Base-by-base conservation (phyloP, 345 rosid species). In the Tarenaya hassleriana region DNA sequence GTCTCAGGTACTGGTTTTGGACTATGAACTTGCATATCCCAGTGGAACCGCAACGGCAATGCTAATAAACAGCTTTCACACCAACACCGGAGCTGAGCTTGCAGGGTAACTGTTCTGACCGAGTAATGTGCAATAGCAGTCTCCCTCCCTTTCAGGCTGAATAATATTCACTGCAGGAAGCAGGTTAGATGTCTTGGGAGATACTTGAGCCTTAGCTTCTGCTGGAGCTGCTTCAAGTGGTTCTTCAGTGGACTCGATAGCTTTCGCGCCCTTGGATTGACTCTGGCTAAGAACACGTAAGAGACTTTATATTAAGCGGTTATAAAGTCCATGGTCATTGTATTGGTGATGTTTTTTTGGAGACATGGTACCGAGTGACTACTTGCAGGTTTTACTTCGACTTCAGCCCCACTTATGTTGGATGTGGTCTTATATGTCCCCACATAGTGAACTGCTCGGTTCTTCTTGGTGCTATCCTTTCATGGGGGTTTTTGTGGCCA, bases 201-300 rank as follows among this genome's bases (percentile, higher is more conserved):
- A 52, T 81, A 88, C 73, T 63, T 88, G 70, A 75, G 88, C 69
- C 59, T 84, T 50, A 84, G 90, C 64, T 66, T 88, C 8, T 45
- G 54, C 46, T 88, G 96, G 96, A 84, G 96, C 75, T 82, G 86
- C 74, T 88, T 88, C 75, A 88, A 88, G 71, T 88, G 96, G 94
- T 88, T 84, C 73, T 88, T 82, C 61, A 84, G 94, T 54, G 96
- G 96, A 18, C 84, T 88, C 72, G 96, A 88, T 66, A 75, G 81
- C 60, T 84, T 88, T 41, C 94, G 94, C 45, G 75, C 68, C 57
- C 71, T 88, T 64, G 96, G 94, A 42, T 71, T 88, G 71, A 41
- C 69, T 1, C 73, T 88, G 14, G 82, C 71, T 72, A 84, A 73
- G 67, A 78, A 76, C 76, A 73, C 94, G 90, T 88, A 71, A 75